Percentiles rank a stretch among this genome's conserved stretches.
Conservation (phyloP, 257 asterid genomes). For the Misopates orontium region DNA sequence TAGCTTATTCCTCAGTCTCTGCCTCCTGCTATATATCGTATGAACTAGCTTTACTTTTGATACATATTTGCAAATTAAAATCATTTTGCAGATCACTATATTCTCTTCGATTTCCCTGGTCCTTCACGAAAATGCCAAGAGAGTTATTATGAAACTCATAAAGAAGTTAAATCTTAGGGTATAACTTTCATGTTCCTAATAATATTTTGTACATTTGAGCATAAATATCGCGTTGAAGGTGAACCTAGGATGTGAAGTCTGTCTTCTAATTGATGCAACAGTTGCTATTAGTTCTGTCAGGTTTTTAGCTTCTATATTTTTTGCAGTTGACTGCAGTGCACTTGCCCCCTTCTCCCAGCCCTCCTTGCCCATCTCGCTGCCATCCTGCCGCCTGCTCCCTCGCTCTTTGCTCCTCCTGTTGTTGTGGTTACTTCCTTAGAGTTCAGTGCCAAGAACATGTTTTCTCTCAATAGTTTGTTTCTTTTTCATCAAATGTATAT, state of each 20-base stretch:
- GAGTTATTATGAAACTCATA: conserved; percentile 73
- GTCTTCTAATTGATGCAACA: neutral
- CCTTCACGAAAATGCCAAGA: conserved; percentile 81
- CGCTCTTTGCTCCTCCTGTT: no score
- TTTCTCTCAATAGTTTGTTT: neutral
- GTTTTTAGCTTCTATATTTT: conserved; percentile 19
- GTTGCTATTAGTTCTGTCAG: conserved; percentile 12
- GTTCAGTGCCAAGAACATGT: neutral
- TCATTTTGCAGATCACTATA: conserved; percentile 80
- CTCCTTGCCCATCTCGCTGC: conserved; percentile 88
- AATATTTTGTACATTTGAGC: conserved; percentile 5
- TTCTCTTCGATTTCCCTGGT: conserved; percentile 98
- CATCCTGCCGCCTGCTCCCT: no score
- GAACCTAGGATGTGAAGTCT: conserved; percentile 19
- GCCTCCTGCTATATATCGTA: conserved; percentile 2
- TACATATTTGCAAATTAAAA: conserved; percentile 3
- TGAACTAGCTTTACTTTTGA: conserved; percentile 5
- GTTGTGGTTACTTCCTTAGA: neutral
- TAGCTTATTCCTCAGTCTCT: conserved; percentile 7
- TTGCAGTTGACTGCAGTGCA: conserved; percentile 94
- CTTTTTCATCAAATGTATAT: neutral
- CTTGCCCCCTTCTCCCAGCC: no score
- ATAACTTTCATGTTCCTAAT: conserved; percentile 27
- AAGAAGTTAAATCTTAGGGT: conserved; percentile 89
- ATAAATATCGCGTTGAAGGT: conserved; percentile 5